These are phyloP conservation scores for Metschnikowia cubensis DNA, from an alignment of 805 yeast genomes.

Conservation along the genomic window DNA sequence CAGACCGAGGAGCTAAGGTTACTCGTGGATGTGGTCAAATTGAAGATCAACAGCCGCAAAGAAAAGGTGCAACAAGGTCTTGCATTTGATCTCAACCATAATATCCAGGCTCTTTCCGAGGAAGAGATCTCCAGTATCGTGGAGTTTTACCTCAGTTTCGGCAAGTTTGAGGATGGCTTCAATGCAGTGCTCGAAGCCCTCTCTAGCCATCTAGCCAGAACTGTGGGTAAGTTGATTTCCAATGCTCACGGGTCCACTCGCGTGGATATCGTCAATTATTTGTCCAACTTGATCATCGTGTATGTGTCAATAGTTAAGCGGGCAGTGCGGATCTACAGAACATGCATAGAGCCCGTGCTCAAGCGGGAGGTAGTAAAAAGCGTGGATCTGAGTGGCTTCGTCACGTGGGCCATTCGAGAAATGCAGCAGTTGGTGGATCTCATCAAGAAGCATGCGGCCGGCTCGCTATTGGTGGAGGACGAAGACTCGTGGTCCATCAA, in stretches of 20 bases:
- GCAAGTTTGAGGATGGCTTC: conserved; percentile 35
- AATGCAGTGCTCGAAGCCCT: conserved; percentile 32
- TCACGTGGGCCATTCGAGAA: conserved; percentile 74
- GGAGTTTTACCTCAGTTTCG: conserved; percentile 34
- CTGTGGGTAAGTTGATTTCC: conserved; percentile 33
- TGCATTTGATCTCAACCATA: conserved; percentile 35
- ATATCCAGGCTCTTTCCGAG: conserved; percentile 27
- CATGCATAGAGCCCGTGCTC: conserved; percentile 43
- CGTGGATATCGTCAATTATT: conserved; percentile 39
- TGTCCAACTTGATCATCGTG: conserved; percentile 37
- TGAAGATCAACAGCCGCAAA: conserved; percentile 38
- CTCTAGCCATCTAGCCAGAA: conserved; percentile 27
- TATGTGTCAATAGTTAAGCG: conserved; percentile 35
- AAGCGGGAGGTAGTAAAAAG: conserved; percentile 23
- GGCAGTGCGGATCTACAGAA: conserved; percentile 52
- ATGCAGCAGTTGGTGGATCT: conserved; percentile 55
- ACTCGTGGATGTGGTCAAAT: conserved; percentile 39
- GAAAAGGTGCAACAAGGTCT: conserved; percentile 34
- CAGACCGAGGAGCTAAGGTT: conserved; percentile 25
- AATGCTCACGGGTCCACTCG: conserved; percentile 42
- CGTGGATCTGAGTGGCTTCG: conserved; percentile 43
- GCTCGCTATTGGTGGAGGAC: conserved; percentile 39
- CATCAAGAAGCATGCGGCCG: conserved; percentile 64
- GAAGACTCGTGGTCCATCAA: conserved; percentile 25
- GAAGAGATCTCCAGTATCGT: conserved; percentile 32